Conservation (phyloP, 192 early-diverging fungal genomes). For the Diversispora epigaea region DNA sequence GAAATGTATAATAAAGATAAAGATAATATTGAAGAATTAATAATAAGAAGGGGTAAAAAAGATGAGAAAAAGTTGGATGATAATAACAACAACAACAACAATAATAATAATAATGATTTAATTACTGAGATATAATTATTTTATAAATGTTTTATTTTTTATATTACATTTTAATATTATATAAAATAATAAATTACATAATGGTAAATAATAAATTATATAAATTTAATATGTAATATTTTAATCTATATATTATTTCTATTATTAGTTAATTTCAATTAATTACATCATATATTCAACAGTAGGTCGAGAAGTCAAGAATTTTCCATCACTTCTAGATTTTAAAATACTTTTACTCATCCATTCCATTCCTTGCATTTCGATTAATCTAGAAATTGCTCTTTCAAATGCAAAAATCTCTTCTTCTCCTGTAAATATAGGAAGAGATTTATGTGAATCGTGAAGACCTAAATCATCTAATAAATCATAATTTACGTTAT, state of each 20-base stretch:
- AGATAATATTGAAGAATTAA: background rate
- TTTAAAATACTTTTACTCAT: constrained; percentile 37
- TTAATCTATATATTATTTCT: too few species aligned
- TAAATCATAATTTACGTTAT: constrained; percentile 34
- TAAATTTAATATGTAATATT: too few species aligned
- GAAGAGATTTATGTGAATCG: constrained; percentile 48
- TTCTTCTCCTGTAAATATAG: constrained; percentile 83
- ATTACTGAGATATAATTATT: too few species aligned
- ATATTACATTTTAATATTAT: too few species aligned
- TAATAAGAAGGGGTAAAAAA: too few species aligned
- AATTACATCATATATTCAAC: constrained; percentile 2
- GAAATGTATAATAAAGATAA: constrained; percentile 3
- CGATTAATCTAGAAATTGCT: constrained; percentile 84
- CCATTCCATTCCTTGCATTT: constrained; percentile 89
- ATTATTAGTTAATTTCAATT: background rate
- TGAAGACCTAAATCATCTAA: constrained; percentile 59
- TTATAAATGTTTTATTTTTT: too few species aligned
- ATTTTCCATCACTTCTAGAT: background rate
- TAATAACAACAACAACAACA: too few species aligned
- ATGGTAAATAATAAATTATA: too few species aligned
- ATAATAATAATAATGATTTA: too few species aligned
- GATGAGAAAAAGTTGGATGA: too few species aligned
- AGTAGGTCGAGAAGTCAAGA: background rate
- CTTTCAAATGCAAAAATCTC: constrained; percentile 96
- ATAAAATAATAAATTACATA: too few species aligned